A percentile compares a stretch with the other conserved stretches of the same genome.
phyloP scores from a whole-genome alignment of 2,329 filamentous ascomycete genomes.

The Verticillium isaacii region DNA sequence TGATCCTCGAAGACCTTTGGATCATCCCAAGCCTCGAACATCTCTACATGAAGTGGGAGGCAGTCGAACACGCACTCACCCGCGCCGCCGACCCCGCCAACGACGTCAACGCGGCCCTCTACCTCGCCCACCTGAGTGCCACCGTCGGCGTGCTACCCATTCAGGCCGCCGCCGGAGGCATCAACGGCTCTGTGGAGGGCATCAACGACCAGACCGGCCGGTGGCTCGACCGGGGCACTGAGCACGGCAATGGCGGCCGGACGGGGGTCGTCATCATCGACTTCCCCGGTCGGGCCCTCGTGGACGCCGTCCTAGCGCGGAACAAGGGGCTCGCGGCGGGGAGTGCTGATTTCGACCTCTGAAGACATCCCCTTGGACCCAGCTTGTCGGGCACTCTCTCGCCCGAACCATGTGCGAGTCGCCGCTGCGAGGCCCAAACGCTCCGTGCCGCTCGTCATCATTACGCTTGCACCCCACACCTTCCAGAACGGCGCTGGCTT shows the following conservation, averaged over 20 bases:
- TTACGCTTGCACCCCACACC: neutral
- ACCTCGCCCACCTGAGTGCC: slow-evolving; percentile 42
- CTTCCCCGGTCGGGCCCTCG: slow-evolving; percentile 38
- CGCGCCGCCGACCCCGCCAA: slow-evolving; percentile 24
- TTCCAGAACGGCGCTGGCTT: neutral
- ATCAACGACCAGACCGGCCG: slow-evolving; percentile 45
- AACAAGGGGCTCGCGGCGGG: slow-evolving; percentile 24
- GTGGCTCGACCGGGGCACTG: slow-evolving; percentile 28
- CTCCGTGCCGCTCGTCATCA: neutral
- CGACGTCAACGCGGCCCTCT: slow-evolving; percentile 31
- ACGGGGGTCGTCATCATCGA: slow-evolving; percentile 44
- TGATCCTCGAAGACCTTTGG: slow-evolving; percentile 43
- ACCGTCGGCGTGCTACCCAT: slow-evolving; percentile 44
- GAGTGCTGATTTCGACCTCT: slow-evolving; percentile 2
- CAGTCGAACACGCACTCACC: slow-evolving; percentile 34
- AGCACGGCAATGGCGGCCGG: slow-evolving; percentile 19
- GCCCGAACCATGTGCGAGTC: neutral
- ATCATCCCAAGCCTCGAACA: slow-evolving; percentile 35
- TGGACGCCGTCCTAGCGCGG: slow-evolving; percentile 35
- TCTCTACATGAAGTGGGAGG: slow-evolving; percentile 42
- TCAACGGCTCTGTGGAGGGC: slow-evolving; percentile 33
- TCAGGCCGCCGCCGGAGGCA: slow-evolving; percentile 43
- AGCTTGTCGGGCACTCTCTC: neutral
- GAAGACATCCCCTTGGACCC: neutral
- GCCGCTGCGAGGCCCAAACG: neutral